phyloP scores from a whole-genome alignment of 176 grass and related monocot species.

The Metroxylon sagu region DNA sequence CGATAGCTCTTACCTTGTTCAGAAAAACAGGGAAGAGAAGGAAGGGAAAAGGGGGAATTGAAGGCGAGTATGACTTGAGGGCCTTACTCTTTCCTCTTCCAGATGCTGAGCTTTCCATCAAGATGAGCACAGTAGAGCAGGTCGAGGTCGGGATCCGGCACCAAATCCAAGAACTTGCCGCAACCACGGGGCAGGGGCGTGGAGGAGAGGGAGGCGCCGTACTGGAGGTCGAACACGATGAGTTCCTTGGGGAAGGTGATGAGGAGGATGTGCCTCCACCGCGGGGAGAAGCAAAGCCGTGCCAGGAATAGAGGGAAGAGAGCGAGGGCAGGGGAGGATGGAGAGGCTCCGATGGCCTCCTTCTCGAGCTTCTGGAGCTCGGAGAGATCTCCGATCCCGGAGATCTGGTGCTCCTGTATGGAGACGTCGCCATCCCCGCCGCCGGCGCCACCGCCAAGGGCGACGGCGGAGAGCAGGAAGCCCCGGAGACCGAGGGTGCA shows the following conservation, averaged over 20 bases:
- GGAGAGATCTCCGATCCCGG: conserved; percentile 37
- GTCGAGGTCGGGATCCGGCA: conserved; percentile 68
- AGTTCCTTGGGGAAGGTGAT: conserved; percentile 65
- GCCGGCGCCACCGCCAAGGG: conserved; percentile 15
- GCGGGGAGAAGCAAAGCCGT: conserved; percentile 70
- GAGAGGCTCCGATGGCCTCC: conserved; percentile 23
- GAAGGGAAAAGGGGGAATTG: no score
- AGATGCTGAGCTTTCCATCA: conserved; percentile 85
- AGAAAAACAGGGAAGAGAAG: neutral
- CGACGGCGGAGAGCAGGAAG: conserved; percentile 67
- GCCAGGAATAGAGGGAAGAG: conserved; percentile 45
- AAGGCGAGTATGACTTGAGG: neutral
- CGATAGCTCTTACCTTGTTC: no score
- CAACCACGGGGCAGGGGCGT: conserved; percentile 54
- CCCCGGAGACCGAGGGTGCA: conserved; percentile 69
- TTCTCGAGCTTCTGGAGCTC: conserved; percentile 84
- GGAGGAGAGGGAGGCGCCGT: conserved; percentile 54
- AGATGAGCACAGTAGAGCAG: conserved; percentile 74
- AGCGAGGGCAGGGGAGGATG: conserved; percentile 53
- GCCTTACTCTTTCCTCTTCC: conserved; percentile 73
- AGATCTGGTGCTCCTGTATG: conserved; percentile 53
- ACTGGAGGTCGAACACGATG: conserved; percentile 74
- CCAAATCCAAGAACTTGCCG: conserved; percentile 70
- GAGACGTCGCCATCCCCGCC: conserved; percentile 48
- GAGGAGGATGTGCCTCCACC: conserved; percentile 61